Conservation (phyloP, 805 yeast species). For the Starmerella potacharoeniae region DNA sequence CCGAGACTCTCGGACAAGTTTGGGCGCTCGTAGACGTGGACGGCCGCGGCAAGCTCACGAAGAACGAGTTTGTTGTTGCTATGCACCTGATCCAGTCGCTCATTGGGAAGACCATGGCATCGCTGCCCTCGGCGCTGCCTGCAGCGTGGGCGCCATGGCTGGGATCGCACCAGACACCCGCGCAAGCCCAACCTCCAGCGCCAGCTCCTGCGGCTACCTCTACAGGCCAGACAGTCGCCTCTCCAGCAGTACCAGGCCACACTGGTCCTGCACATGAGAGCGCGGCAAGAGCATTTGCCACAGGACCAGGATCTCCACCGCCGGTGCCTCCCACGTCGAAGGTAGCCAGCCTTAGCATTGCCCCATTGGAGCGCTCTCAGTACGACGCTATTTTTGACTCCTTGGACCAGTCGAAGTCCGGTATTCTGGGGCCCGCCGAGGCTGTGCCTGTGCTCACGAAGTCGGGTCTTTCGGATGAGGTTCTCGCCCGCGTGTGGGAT, state of each 20-base stretch:
- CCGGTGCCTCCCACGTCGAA: not conserved
- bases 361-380: constrained; percentile 59
- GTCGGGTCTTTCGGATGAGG: constrained; percentile 74
- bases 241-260: constrained; percentile 4
- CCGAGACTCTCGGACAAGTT: constrained; percentile 63
- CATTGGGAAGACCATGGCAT: constrained; percentile 50
- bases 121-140: constrained; percentile 44
- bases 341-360: constrained; percentile 43
- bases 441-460: constrained; percentile 84
- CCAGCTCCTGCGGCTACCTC: not conserved
- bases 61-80: constrained; percentile 75
- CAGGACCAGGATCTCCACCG: not conserved
- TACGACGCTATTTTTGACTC: constrained; percentile 70
- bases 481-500: constrained; percentile 88
- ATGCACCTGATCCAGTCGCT: constrained; percentile 89
- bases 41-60: constrained; percentile 58
- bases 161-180: constrained; percentile 11
- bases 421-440: constrained; percentile 59
- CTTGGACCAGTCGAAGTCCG: constrained; percentile 54
- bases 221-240: not conserved
- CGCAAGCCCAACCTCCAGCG: not conserved
- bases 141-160: constrained; percentile 26
- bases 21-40: constrained; percentile 81
- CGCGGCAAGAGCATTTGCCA: not conserved
- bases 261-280: not conserved